Percentiles rank a stretch among this genome's conserved stretches.
Conservation (phyloP, 169 alveolate species). For the Eimeria maxima region DNA sequence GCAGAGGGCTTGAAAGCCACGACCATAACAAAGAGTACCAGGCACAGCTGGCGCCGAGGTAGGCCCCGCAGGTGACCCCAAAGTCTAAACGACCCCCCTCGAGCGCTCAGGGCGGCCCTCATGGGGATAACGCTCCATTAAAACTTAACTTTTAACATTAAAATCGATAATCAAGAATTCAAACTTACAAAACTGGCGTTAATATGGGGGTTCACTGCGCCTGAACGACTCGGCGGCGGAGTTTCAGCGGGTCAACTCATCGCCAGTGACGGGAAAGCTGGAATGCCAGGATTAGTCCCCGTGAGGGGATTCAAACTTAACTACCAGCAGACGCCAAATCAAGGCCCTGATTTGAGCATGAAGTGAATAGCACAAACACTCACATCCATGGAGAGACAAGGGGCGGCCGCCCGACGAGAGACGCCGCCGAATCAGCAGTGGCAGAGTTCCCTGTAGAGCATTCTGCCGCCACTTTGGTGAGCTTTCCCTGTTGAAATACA, state of each 20-base stretch:
- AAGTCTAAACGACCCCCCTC: conserved; percentile 17
- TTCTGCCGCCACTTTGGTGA: neutral
- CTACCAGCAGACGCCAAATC: neutral
- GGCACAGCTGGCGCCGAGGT: neutral
- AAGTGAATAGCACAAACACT: neutral
- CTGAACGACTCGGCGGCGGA: conserved; percentile 34
- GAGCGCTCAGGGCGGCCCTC: conserved; percentile 43
- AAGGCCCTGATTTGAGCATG: neutral
- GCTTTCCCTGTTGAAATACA: neutral
- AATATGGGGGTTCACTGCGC: neutral
- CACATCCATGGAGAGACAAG: conserved; percentile 8
- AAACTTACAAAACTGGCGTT: neutral
- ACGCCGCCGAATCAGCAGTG: conserved; percentile 27
- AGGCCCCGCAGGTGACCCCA: conserved; percentile 51
- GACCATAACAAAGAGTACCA: neutral
- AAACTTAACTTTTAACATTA: neutral
- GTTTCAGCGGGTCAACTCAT: conserved; percentile 12
- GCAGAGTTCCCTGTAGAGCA: neutral
- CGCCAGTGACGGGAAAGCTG: neutral
- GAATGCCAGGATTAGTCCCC: neutral
- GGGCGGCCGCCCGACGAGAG: neutral
- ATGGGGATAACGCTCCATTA: conserved; percentile 39
- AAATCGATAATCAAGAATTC: neutral
- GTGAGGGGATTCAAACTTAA: neutral
- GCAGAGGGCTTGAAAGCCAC: neutral